Evolutionary conservation across 177 flowering plant genomes (phyloP).

Genomic region (Vitis hybrid): DNA sequence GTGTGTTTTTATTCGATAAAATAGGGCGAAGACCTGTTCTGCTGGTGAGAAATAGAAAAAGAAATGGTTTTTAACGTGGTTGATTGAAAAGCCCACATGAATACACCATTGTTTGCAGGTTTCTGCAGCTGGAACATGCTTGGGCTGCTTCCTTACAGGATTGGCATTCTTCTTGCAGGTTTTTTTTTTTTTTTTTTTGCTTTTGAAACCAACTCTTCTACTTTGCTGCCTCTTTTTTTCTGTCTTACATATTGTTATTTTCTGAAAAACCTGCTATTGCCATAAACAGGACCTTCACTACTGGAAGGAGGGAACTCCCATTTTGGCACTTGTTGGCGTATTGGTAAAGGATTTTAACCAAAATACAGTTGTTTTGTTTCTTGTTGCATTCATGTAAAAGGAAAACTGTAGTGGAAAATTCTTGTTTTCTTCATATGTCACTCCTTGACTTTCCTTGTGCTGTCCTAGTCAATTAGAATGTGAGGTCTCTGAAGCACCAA

Average conservation of each 20-base stretch:
- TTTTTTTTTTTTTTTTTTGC: background rate
- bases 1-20: constrained; percentile 41
- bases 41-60: constrained; percentile 26
- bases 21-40: constrained; percentile 51
- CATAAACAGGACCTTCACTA: constrained; percentile 26
- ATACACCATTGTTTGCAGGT: constrained; percentile 22
- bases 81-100: background rate
- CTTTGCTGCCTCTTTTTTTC: background rate
- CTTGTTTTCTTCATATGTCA: too few species aligned
- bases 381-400: too few species aligned
- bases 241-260: too few species aligned
- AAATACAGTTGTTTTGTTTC: background rate
- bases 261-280: background rate
- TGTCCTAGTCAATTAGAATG: too few species aligned
- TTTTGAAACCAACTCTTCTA: too few species aligned
- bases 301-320: constrained; percentile 25
- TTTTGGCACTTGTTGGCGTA: constrained; percentile 35
- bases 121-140: constrained; percentile 46
- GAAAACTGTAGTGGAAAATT: too few species aligned
- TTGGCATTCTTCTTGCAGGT: constrained; percentile 44
- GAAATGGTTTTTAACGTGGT: too few species aligned
- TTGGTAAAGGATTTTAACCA: constrained; percentile 27
- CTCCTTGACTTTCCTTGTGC: too few species aligned
- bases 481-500: too few species aligned
- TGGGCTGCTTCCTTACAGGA: constrained; percentile 41